phyloP scores from a whole-genome alignment of 2,329 filamentous ascomycete species.

The Penicillium vulpinum region DNA sequence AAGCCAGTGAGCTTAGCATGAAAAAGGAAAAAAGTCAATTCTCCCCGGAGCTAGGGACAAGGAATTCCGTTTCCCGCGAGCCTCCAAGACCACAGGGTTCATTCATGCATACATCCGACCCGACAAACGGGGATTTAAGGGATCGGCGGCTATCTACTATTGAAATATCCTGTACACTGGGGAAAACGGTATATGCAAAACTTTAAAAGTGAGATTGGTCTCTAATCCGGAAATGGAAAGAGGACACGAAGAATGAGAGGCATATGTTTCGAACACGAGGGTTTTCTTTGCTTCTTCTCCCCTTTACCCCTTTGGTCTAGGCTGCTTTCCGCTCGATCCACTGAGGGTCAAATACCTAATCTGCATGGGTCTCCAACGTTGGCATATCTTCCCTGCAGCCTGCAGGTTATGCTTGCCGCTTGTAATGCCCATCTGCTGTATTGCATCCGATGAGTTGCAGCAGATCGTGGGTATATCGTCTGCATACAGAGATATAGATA shows the following conservation, averaged over 20 bases:
- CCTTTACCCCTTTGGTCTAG: conserved; percentile 21
- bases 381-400: conserved; percentile 24
- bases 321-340: conserved; percentile 11
- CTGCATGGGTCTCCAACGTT: conserved; percentile 17
- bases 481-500: neutral
- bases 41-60: neutral
- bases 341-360: conserved; percentile 15
- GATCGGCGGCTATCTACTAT: conserved; percentile 2
- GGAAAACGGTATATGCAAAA: neutral
- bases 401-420: conserved; percentile 17
- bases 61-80: neutral
- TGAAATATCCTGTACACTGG: conserved; percentile 3
- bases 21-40: neutral
- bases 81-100: conserved; percentile 4
- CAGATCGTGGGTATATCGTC: conserved; percentile 9
- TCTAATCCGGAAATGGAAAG: conserved; percentile 1
- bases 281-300: conserved; percentile 9
- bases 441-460: conserved; percentile 8
- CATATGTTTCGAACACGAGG: conserved; percentile 15
- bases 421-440: conserved; percentile 4
- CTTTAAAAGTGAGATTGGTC: conserved; percentile 3
- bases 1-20: neutral
- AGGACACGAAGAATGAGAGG: conserved; percentile 15
- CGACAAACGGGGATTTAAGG: conserved; percentile 8
- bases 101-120: conserved; percentile 12